A percentile compares a stretch with the other conserved stretches of the same genome.
phyloP scores from a whole-genome alignment of 140 eudicot species.

The Eryngium alpinum region DNA sequence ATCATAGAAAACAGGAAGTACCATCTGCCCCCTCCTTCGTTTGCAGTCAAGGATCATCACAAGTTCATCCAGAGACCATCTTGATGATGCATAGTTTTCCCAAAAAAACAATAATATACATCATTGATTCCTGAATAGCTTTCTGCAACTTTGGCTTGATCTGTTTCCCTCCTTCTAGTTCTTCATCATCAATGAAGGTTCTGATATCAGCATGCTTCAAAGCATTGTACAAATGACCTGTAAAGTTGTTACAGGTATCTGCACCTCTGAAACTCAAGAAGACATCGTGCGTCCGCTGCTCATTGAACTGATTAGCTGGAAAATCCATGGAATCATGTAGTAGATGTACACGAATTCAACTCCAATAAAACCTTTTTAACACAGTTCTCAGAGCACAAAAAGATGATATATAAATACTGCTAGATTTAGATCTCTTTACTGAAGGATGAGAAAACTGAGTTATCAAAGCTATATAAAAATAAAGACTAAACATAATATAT shows the following conservation, averaged over 20 bases:
- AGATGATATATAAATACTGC: too few relatives aligned
- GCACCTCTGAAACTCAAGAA: constrained; percentile 8
- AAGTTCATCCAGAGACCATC: constrained; percentile 1
- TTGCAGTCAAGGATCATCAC: not conserved
- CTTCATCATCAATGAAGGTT: not conserved
- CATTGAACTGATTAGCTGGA: too few relatives aligned
- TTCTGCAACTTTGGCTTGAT: not conserved
- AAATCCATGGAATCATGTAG: too few relatives aligned
- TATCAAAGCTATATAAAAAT: too few relatives aligned
- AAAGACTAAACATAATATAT: too few relatives aligned
- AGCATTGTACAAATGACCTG: not conserved
- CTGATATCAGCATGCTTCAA: not conserved
- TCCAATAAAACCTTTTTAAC: too few relatives aligned
- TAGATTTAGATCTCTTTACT: too few relatives aligned
- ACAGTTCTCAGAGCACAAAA: too few relatives aligned
- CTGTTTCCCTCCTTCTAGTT: not conserved
- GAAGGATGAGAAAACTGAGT: too few relatives aligned
- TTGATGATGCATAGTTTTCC: not conserved
- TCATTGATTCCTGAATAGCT: not conserved
- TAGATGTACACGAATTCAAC: too few relatives aligned
- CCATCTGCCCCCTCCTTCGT: not conserved
- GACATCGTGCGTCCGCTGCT: not conserved
- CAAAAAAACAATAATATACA: constrained; percentile 1
- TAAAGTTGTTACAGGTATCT: not conserved
- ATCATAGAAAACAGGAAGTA: not conserved